These are phyloP conservation scores for Collariella sp. DNA, from an alignment of 495 filamentous ascomycete species.

Conservation along the genomic window DNA sequence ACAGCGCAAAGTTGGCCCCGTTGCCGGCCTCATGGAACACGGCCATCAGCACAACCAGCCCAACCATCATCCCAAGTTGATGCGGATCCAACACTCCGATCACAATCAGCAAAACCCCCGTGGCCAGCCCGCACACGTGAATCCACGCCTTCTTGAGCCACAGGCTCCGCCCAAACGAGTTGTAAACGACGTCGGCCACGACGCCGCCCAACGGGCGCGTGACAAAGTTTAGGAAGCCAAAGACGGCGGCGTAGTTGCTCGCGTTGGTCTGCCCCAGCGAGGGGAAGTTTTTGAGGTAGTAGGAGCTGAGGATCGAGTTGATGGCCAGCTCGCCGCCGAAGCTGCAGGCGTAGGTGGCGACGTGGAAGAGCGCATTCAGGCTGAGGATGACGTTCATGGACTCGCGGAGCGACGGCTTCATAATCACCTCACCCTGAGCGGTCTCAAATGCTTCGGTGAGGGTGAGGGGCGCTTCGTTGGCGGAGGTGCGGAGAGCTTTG, in stretches of 20 bases:
- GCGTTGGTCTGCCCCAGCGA: slow-evolving; percentile 61
- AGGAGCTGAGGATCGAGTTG: slow-evolving; percentile 71
- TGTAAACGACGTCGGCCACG: slow-evolving; percentile 64
- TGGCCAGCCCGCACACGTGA: slow-evolving; percentile 50
- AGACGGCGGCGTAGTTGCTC: slow-evolving; percentile 80
- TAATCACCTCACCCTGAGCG: slow-evolving; percentile 54
- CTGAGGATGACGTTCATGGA: slow-evolving; percentile 42
- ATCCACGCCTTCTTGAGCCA: slow-evolving; percentile 75
- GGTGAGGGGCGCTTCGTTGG: not conserved
- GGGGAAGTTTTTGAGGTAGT: slow-evolving; percentile 73
- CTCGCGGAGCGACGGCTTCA: slow-evolving; percentile 56
- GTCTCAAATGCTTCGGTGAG: slow-evolving; percentile 32
- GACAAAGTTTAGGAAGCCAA: slow-evolving; percentile 76
- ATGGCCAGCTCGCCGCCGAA: slow-evolving; percentile 83
- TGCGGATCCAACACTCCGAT: slow-evolving; percentile 61
- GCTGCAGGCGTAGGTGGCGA: slow-evolving; percentile 70
- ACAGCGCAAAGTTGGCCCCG: slow-evolving; percentile 74
- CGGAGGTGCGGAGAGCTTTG: not conserved
- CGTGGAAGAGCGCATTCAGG: slow-evolving; percentile 57
- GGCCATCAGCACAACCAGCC: slow-evolving; percentile 61
- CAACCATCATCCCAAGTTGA: slow-evolving; percentile 58
- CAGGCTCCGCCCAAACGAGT: slow-evolving; percentile 43
- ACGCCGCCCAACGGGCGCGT: slow-evolving; percentile 69
- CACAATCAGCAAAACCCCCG: slow-evolving; percentile 59
- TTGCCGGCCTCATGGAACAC: slow-evolving; percentile 81